These are phyloP conservation scores for Pterocarpus santalinus DNA, from an alignment of 306 rosid genomes.

Conservation along the genomic window DNA sequence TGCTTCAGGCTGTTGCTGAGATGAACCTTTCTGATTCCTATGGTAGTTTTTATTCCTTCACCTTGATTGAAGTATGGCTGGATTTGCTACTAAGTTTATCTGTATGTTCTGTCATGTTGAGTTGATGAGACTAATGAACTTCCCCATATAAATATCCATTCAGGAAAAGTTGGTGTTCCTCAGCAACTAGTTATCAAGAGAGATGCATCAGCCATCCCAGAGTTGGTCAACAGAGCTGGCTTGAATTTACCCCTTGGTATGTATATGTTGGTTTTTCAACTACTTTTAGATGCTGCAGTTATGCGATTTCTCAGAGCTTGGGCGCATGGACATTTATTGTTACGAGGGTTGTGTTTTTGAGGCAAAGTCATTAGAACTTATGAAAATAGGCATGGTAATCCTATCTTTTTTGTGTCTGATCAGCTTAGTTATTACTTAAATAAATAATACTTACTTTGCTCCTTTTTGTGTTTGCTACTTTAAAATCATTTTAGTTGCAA, in stretches of 20 bases:
- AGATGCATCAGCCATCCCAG: constrained; percentile 85
- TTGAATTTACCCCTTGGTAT: constrained; percentile 86
- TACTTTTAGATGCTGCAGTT: constrained; percentile 48
- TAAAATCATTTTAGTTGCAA: constrained; percentile 74
- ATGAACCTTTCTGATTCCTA: constrained; percentile 76
- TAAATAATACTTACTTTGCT: constrained; percentile 26
- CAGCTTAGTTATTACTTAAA: constrained; percentile 23
- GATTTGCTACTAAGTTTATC: neutral
- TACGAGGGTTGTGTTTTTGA: constrained; percentile 51
- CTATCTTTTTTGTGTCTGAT: constrained; percentile 30
- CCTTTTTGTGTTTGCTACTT: constrained; percentile 28
- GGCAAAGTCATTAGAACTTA: constrained; percentile 41
- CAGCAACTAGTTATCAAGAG: constrained; percentile 84
- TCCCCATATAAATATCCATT: neutral
- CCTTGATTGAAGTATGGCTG: constrained; percentile 39
- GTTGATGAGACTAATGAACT: constrained; percentile 23
- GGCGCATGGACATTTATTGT: constrained; percentile 45
- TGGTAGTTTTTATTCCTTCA: constrained; percentile 55
- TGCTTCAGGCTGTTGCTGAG: constrained; percentile 98
- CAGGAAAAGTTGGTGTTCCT: constrained; percentile 88
- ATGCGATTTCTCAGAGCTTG: constrained; percentile 47
- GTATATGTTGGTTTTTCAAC: constrained; percentile 47
- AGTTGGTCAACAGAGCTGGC: constrained; percentile 73
- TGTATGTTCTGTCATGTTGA: constrained; percentile 19
- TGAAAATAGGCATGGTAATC: constrained; percentile 46